These are phyloP conservation scores for Immersiporthe knoxdaviesiana DNA, from an alignment of 2,329 filamentous ascomycete species.

Conservation along the genomic window DNA sequence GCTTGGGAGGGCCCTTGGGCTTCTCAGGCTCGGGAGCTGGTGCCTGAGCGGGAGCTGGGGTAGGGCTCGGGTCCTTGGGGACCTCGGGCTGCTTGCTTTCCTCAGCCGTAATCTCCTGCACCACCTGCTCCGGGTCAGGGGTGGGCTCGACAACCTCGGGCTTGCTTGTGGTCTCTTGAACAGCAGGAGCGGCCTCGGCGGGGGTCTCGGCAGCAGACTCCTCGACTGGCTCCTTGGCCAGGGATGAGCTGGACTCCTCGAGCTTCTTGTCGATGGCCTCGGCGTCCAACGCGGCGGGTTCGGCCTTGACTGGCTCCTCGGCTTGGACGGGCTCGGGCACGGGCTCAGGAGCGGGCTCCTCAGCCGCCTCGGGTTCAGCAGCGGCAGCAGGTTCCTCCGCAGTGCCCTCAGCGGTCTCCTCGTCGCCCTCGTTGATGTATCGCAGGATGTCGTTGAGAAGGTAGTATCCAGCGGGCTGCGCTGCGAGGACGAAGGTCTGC, in stretches of 20 bases:
- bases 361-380: constrained; percentile 38
- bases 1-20: constrained; percentile 57
- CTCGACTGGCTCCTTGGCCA: constrained; percentile 43
- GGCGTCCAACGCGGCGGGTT: constrained; percentile 45
- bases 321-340: constrained; percentile 39
- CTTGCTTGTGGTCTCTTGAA: constrained; percentile 38
- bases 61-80: constrained; percentile 65
- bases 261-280: constrained; percentile 74
- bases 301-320: constrained; percentile 39
- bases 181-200: constrained; percentile 34
- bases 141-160: constrained; percentile 41
- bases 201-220: constrained; percentile 46
- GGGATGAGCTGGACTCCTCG: constrained; percentile 60
- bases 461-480: constrained; percentile 96
- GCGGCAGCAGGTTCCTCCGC: constrained; percentile 35
- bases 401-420: constrained; percentile 58
- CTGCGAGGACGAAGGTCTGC: constrained; percentile 95
- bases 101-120: constrained; percentile 58
- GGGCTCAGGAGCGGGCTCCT: constrained; percentile 38
- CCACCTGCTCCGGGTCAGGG: constrained; percentile 54
- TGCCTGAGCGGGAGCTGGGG: constrained; percentile 55
- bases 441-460: constrained; percentile 98
- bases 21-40: constrained; percentile 49
- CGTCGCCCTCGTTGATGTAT: constrained; percentile 83
- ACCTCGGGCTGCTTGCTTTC: constrained; percentile 63